Evolutionary conservation across 352 stramenopile genomes (phyloP), one percentile per base, ranked within the genome.

Genomic region (Globisporangium paddicum): DNA sequence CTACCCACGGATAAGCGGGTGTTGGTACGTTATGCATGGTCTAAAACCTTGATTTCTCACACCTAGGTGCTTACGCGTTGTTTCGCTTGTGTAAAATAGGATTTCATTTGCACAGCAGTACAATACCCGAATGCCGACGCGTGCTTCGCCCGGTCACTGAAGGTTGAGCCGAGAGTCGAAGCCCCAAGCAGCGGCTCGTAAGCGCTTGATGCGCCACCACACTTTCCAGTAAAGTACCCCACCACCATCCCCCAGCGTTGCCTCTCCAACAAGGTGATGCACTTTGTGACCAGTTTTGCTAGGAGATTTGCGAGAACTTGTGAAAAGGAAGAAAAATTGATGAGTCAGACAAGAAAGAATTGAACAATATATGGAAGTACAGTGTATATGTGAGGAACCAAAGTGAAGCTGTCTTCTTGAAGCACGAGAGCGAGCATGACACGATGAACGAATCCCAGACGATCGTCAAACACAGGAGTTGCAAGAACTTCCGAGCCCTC

Each of bases 141-240:
- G n/a, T 92, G 84, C 62, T 95, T 94, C 55, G 67, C 64, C 28
- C 82, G 86, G 2, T 95, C 86, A 26, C 57, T 95, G 9, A 86
- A 91, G 60, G 76, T 95, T 13, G 86, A 95, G 42, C 86, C 86
- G 25, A 81, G 86, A 25, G 81, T 94, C 26, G 75, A 77, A 28
- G 75, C 82, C 21, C 64, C 72, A 55, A 61, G 28, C 16, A 62
- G 58, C 21, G 30, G 49, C 25, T 52, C 62, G 23, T 65, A 28
- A 61, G 25, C 44, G 28, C 44, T 21, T 21, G 44, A 50, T 21
- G 44, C 23, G 0, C 46, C 9, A 38, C 9, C 26, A 5, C 55
- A 55, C 30, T 62, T 37, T 40, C 13, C 25, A 30, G 19, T 53
- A 53, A 52, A 54, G 28, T 37, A 60, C 18, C 19, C 26, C n/a